phyloP scores from a whole-genome alignment of 2,329 filamentous ascomycete genomes.

The Monosporascus sp. region DNA sequence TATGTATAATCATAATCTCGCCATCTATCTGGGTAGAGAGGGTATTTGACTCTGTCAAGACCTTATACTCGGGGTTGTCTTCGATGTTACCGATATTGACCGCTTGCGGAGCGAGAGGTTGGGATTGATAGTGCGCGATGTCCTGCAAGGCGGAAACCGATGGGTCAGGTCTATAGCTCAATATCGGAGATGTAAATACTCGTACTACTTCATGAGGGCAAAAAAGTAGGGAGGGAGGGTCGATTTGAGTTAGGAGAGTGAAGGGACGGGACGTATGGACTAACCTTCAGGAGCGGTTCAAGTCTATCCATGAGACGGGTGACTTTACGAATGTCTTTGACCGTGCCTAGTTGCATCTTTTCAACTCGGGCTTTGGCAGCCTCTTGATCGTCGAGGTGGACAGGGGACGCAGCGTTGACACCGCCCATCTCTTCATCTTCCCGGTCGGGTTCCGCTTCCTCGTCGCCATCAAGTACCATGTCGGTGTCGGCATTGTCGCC shows the following conservation, averaged over 20 bases:
- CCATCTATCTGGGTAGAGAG: conserved; percentile 89
- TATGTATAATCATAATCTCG: conserved; percentile 89
- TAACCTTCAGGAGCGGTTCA: conserved; percentile 76
- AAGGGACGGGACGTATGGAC: conserved; percentile 29
- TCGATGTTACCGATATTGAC: conserved; percentile 76
- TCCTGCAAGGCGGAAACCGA: conserved; percentile 56
- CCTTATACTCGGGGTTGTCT: conserved; percentile 85
- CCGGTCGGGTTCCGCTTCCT: conserved; percentile 49
- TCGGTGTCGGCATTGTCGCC: conserved; percentile 18
- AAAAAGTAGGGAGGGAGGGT: background rate
- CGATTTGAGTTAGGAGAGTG: conserved; percentile 10
- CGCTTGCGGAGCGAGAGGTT: conserved; percentile 58
- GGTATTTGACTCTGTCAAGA: conserved; percentile 82
- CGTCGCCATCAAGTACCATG: conserved; percentile 56
- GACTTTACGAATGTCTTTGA: conserved; percentile 75
- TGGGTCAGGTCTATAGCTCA: conserved; percentile 64
- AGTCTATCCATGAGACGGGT: conserved; percentile 76
- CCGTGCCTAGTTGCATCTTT: conserved; percentile 69
- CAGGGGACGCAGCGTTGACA: conserved; percentile 33
- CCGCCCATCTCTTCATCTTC: conserved; percentile 55
- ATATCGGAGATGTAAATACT: conserved; percentile 58
- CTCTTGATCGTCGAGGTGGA: conserved; percentile 57
- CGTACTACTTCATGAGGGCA: conserved; percentile 23
- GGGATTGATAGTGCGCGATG: conserved; percentile 70
- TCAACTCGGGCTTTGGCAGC: conserved; percentile 74